phyloP scores from a whole-genome alignment of 768 basidiomycete genomes.

The Aureoboletus auriporus region DNA sequence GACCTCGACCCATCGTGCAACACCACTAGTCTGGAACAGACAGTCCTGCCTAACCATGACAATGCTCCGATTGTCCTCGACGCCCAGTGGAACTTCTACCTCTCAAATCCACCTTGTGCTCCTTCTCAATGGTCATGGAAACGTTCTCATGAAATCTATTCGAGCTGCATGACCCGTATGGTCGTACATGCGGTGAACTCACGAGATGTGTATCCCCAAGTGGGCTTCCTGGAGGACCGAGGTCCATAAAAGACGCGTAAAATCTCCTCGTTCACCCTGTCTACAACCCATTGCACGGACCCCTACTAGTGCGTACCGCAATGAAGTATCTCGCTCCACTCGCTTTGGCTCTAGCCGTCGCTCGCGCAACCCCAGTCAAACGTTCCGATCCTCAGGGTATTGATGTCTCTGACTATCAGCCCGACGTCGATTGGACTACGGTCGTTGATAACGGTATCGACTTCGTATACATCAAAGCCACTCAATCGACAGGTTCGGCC shows the following conservation, averaged over 20 bases:
- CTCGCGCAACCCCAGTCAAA: constrained; percentile 13
- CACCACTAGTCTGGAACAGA: too few species aligned
- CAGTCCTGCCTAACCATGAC: background rate
- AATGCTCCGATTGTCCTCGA: background rate
- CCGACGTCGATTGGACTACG: constrained; percentile 46
- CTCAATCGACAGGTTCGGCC: constrained; percentile 51
- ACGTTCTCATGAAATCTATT: constrained; percentile 5
- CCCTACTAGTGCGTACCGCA: background rate
- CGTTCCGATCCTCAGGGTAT: constrained; percentile 46
- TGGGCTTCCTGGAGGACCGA: too few species aligned
- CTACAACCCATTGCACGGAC: background rate
- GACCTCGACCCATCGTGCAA: too few species aligned
- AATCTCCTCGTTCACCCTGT: too few species aligned
- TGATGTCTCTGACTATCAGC: constrained; percentile 52
- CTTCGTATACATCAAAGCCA: constrained; percentile 67
- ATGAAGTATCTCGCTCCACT: constrained; percentile 23
- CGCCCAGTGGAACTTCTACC: too few species aligned
- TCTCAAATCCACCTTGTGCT: background rate
- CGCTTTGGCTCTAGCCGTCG: constrained; percentile 12
- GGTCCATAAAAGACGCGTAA: too few species aligned
- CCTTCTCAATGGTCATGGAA: background rate
- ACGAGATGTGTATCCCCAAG: too few species aligned
- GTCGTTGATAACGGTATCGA: constrained; percentile 48
- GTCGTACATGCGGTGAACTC: constrained; percentile 13
- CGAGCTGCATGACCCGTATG: background rate